Conservation (phyloP, 352 stramenopile genomes). For the Phytophthora pinifolia region DNA sequence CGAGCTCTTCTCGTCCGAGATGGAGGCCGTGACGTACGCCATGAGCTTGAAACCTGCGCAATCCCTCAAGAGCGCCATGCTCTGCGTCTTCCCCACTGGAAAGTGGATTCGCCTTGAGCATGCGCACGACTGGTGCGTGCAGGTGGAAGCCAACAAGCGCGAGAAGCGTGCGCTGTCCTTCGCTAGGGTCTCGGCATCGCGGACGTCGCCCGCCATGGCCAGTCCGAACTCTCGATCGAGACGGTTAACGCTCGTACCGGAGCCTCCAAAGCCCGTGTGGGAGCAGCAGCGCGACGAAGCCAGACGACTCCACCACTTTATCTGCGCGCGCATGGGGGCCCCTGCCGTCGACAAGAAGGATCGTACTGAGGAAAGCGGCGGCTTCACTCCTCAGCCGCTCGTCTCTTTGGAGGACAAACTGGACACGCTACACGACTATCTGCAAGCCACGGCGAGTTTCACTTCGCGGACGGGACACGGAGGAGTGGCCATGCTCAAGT, state of each 20-base stretch:
- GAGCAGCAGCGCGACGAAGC: constrained; percentile 56
- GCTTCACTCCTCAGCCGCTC: constrained; percentile 46
- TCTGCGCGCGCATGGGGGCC: constrained; percentile 58
- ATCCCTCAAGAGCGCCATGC: constrained; percentile 47
- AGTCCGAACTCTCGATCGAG: constrained; percentile 8
- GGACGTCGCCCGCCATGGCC: not conserved
- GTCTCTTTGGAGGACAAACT: constrained; percentile 65
- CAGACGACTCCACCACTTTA: constrained; percentile 54
- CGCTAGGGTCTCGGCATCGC: not conserved
- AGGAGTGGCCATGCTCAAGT: constrained; percentile 48
- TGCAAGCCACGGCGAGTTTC: constrained; percentile 32
- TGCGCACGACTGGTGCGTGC: constrained; percentile 65
- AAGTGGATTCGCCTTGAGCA: constrained; percentile 59
- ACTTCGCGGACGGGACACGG: constrained; percentile 12
- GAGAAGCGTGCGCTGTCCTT: constrained; percentile 35
- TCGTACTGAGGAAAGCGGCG: constrained; percentile 31
- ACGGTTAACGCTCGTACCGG: constrained; percentile 1
- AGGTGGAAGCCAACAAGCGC: constrained; percentile 49
- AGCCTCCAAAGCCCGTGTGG: constrained; percentile 28
- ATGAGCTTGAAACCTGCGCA: constrained; percentile 34
- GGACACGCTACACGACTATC: constrained; percentile 61
- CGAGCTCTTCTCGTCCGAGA: constrained; percentile 43
- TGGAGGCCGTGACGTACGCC: constrained; percentile 47
- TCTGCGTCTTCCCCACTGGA: constrained; percentile 53
- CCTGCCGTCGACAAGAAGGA: constrained; percentile 27